These are phyloP conservation scores for Podaxis rugospora DNA, from an alignment of 768 basidiomycete species.

Conservation along the genomic window DNA sequence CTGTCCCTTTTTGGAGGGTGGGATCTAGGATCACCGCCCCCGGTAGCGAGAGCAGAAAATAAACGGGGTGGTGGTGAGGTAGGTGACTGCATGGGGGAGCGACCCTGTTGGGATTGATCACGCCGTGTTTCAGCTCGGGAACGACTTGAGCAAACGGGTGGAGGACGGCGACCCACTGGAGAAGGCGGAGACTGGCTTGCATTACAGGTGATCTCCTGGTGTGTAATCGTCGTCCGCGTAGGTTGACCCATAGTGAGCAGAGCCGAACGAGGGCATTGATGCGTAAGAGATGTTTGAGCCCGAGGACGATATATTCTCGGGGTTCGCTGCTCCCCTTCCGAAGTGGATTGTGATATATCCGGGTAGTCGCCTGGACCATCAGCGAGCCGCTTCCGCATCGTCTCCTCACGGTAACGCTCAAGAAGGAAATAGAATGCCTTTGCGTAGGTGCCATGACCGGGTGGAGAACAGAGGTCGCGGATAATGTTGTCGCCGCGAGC, in stretches of 20 bases:
- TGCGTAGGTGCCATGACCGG: slow-evolving; percentile 67
- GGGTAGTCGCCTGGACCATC: slow-evolving; percentile 44
- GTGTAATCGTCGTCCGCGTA: background rate
- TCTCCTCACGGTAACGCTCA: slow-evolving; percentile 65
- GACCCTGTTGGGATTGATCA: slow-evolving; percentile 12
- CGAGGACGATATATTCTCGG: slow-evolving; percentile 19
- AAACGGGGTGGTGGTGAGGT: slow-evolving; percentile 16
- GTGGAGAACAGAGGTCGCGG: slow-evolving; percentile 63
- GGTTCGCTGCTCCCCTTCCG: slow-evolving; percentile 24
- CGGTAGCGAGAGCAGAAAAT: slow-evolving; percentile 19
- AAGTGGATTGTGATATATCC: slow-evolving; percentile 14
- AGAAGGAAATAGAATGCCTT: slow-evolving; percentile 91
- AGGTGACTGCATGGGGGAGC: slow-evolving; percentile 2
- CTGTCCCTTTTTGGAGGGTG: slow-evolving; percentile 33
- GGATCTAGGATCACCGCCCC: slow-evolving; percentile 25
- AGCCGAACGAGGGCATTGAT: slow-evolving; percentile 14
- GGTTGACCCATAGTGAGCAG: background rate
- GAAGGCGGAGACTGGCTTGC: slow-evolving; percentile 13
- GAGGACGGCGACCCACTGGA: slow-evolving; percentile 12
- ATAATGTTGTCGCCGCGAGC: slow-evolving; percentile 47
- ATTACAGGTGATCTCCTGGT: slow-evolving; percentile 13
- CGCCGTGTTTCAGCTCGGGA: slow-evolving; percentile 20
- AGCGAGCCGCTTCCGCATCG: slow-evolving; percentile 23
- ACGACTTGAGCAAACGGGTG: slow-evolving; percentile 17
- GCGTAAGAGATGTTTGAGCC: slow-evolving; percentile 14